These are phyloP conservation scores for Globisporangium spiculum DNA, from an alignment of 352 stramenopile species.

Conservation along the genomic window DNA sequence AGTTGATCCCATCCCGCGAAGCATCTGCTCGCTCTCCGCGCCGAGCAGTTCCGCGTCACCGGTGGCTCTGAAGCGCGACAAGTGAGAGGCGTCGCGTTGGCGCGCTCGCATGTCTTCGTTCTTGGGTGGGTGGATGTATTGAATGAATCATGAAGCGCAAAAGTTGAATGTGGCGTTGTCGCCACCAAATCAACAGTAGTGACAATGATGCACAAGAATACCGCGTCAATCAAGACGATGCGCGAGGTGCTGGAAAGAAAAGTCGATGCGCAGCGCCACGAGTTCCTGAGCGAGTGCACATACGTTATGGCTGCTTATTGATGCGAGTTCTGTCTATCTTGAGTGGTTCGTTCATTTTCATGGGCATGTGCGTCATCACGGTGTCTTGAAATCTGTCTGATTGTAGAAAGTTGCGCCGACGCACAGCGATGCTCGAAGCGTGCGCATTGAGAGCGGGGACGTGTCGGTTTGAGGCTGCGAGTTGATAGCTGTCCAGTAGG, in stretches of 20 bases:
- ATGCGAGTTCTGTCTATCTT: too few species aligned
- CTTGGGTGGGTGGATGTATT: background rate
- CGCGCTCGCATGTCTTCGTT: background rate
- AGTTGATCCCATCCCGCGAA: background rate
- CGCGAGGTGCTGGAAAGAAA: background rate
- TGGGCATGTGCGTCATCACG: background rate
- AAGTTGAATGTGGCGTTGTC: background rate
- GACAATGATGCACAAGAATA: background rate
- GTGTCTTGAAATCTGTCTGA: background rate
- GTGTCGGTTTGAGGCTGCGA: background rate
- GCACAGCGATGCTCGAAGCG: background rate
- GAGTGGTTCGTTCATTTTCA: background rate
- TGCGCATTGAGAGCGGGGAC: background rate
- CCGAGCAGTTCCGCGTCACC: background rate
- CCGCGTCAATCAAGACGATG: background rate
- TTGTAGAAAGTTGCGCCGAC: background rate
- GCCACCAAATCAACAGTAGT: too few species aligned
- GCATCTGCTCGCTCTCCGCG: background rate
- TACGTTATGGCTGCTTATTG: background rate
- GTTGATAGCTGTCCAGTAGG: background rate
- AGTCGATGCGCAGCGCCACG: constrained; percentile 7
- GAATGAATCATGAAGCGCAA: background rate
- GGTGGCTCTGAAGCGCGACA: background rate
- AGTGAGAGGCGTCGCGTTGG: background rate
- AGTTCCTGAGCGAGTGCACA: background rate